phyloP scores from a whole-genome alignment of 108 stramenopile species.

The Skeletonema costatum region DNA sequence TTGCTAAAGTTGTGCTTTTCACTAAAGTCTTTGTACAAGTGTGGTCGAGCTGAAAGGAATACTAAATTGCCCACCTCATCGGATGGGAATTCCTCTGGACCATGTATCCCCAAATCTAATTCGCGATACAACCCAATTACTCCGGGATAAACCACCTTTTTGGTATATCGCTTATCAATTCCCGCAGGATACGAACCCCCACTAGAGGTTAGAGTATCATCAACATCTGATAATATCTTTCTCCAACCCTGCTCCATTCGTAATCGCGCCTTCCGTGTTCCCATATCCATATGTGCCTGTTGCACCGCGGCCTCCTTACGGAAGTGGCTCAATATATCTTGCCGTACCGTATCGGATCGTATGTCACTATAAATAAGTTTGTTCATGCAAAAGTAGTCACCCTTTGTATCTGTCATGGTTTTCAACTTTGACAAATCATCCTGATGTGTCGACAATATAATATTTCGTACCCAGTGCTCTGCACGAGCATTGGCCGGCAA shows the following conservation, averaged over 20 bases:
- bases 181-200: constrained; percentile 97
- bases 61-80: constrained; percentile 90
- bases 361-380: constrained; percentile 97
- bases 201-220: constrained; percentile 95
- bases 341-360: constrained; percentile 78
- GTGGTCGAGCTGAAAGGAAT: constrained; percentile 97
- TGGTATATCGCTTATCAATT: constrained; percentile 83
- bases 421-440: constrained; percentile 95
- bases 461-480: constrained; percentile 93
- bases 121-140: constrained; percentile 97
- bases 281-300: constrained; percentile 78
- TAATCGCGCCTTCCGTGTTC: constrained; percentile 54
- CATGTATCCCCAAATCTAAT: constrained; percentile 89
- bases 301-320: constrained; percentile 93
- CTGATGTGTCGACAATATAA: constrained; percentile 87
- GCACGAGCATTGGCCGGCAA: constrained; percentile 83
- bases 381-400: constrained; percentile 91
- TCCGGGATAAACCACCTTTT: constrained; percentile 95
- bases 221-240: constrained; percentile 97
- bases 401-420: constrained; percentile 93
- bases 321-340: constrained; percentile 93
- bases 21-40: constrained; percentile 97
- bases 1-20: constrained; percentile 92
- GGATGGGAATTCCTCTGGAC: constrained; percentile 91
- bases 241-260: constrained; percentile 83